Percentiles rank a stretch among this genome's conserved stretches.
Conservation (phyloP, 106 monocot genomes). For the Dendrobium catenatum region DNA sequence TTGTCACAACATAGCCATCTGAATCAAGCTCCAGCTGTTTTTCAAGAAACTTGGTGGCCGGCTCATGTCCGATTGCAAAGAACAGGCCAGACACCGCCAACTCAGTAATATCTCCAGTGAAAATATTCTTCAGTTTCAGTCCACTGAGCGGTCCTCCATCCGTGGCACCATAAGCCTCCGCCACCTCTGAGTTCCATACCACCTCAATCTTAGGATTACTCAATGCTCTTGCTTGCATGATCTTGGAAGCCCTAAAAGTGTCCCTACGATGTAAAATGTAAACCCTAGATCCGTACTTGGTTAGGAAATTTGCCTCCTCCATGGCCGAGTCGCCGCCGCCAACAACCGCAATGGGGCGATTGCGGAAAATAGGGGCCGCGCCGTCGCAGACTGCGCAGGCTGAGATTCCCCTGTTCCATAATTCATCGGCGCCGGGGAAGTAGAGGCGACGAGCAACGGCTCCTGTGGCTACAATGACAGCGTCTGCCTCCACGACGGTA, state of each 20-base stretch:
- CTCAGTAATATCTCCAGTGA: conserved; percentile 47
- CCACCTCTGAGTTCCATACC: conserved; percentile 71
- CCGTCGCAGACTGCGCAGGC: conserved; percentile 98
- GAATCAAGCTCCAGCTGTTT: conserved; percentile 84
- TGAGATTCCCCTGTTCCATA: conserved; percentile 85
- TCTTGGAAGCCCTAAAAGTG: conserved; percentile 82
- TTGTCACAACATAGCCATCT: conserved; percentile 84
- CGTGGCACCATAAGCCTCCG: conserved; percentile 57
- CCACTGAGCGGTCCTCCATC: conserved; percentile 53
- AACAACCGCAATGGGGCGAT: conserved; percentile 63
- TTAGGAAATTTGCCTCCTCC: conserved; percentile 94
- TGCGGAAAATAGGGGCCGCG: conserved; percentile 84
- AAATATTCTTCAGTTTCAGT: conserved; percentile 66
- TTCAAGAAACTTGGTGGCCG: conserved; percentile 75
- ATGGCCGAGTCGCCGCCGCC: conserved; percentile 91
- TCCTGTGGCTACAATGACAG: conserved; percentile 79
- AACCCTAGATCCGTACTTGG: conserved; percentile 86
- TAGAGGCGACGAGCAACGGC: conserved; percentile 81
- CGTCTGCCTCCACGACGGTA: conserved; percentile 58
- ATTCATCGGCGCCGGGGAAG: conserved; percentile 56
- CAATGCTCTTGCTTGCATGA: conserved; percentile 80
- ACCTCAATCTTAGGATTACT: conserved; percentile 85
- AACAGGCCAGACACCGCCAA: conserved; percentile 72
- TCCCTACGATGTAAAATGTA: conserved; percentile 84
- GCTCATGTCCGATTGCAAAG: conserved; percentile 97